Base-by-base conservation (phyloP, 1,139 yeast species). In the Taphrina sp. region DNA sequence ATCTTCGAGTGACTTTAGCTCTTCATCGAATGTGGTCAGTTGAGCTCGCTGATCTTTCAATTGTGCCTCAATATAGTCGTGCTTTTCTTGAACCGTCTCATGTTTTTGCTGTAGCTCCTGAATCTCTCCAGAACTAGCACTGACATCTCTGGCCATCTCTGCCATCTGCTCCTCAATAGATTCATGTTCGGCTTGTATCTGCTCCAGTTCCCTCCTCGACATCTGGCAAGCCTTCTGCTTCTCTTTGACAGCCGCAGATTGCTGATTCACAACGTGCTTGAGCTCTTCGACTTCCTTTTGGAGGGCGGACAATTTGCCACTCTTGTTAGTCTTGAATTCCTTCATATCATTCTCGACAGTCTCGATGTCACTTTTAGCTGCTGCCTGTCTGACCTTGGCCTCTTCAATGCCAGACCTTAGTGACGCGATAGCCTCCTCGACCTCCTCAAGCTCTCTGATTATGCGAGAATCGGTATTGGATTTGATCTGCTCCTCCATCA, bases 311-410 rank as follows among this genome's bases (percentile, higher is more conserved):
- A 94, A 74, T 67, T 92, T 94, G 1, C 83, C 78, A 0, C 90
- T 88, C 63, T 89, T 90, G 67, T 94, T 86, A 56, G 73, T 75
- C 60, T 79, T 80, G 68, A 90, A 90, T 63, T 94, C 98, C 53
- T 76, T 74, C 74, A 89, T 86, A 67, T 94, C 98, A 31, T 74
- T 77, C 65, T 85, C 88, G 57, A 87, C 82, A 17, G 61, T 62
- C 7, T 61, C 52, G 12, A 73, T 65, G 2, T 64, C 66, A 2
- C 64, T 59, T 37, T 73, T 68, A 33, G 76, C 74, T 16, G 67
- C 67, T 1, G 57, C 56, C n/a, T 80, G 75, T 51, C 69, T 68
- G n/a, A 65, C 64, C 16, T 72, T 66, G 14, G 86, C 72, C 0
- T 65, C 62, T 4, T 66, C 65, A n/a, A 86, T 74, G 64, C 83